phyloP scores from a whole-genome alignment of 768 basidiomycete species.

The Boletus speciosus region DNA sequence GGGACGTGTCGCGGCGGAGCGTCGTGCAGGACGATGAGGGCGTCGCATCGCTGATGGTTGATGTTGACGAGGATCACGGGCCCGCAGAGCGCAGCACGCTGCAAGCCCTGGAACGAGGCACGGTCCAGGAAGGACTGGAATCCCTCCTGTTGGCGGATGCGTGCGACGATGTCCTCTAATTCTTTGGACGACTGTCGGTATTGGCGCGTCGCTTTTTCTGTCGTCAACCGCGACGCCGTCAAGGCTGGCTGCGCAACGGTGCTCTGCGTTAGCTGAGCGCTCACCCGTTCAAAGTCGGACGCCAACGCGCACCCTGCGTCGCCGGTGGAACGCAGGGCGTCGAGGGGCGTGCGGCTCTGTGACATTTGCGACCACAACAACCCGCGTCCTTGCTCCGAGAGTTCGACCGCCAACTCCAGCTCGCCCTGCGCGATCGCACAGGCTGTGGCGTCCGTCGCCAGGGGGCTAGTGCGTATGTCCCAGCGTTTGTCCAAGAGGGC shows the following conservation, averaged over 20 bases:
- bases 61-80: slow-evolving; percentile 39
- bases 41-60: slow-evolving; percentile 34
- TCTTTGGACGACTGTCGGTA: slow-evolving; percentile 17
- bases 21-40: slow-evolving; percentile 31
- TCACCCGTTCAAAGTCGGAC: slow-evolving; percentile 23
- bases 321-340: slow-evolving; percentile 17
- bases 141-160: slow-evolving; percentile 24
- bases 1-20: slow-evolving; percentile 18
- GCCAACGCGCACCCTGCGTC: slow-evolving; percentile 20
- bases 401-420: slow-evolving; percentile 29
- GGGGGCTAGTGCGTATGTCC: neutral
- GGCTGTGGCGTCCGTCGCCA: slow-evolving; percentile 25
- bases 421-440: slow-evolving; percentile 24
- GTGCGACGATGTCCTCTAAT: slow-evolving; percentile 16
- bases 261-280: slow-evolving; percentile 9
- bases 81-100: slow-evolving; percentile 23
- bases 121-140: slow-evolving; percentile 33
- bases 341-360: slow-evolving; percentile 26
- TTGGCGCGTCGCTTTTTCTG: slow-evolving; percentile 13
- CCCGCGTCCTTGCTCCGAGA: slow-evolving; percentile 33
- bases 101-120: slow-evolving; percentile 14
- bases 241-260: neutral
- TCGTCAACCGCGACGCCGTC: slow-evolving; percentile 1
- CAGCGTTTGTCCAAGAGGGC: slow-evolving; percentile 6
- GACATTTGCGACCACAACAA: slow-evolving; percentile 31